Evolutionary conservation across 768 basidiomycete genomes (phyloP), one percentile per base, ranked within the genome.

Genomic region (Panaeolus cyanescens): DNA sequence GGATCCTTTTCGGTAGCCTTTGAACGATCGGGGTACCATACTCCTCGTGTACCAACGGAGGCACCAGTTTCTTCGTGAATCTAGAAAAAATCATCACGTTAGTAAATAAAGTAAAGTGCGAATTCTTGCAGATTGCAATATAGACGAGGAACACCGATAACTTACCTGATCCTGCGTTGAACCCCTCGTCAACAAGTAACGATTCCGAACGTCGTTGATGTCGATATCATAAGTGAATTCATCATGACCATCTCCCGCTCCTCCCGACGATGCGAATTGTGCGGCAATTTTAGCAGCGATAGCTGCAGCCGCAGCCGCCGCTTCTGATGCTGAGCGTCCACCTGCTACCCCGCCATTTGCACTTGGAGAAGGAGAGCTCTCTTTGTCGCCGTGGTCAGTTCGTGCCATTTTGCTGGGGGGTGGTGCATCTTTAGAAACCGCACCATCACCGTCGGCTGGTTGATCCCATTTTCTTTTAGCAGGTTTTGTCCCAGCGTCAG

Each of bases 261-360:
- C 70, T 70, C 75, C 72, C 63, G 81, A 66, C 71, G 76, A 78
- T 39, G 83, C 83, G 58, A 93, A 91, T 69, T 93, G 91, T 0
- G 92, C 94, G 6, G 95, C 95, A 73, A 97, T 96, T 84, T 95
- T 95, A 62, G 95, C 95, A 61, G 95, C 93, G 64, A 95, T 94
- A 40, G 93, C 93, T 8, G 91, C 91, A 1, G 91, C 90, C 0
- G 79, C 79, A 1, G 81, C 81, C 2, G 90, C 89, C 0, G 90
- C 89, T 62, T 89, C 88, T 4, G 85, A 83, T 4, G 90, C 88
- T 7, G 80, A 80, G 22, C 45, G 45, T 25, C 45, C 45, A 13
- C 45, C 45, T n/a, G 22, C 22, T 28, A 15, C 10, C 22, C 45
- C 45, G 45, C 45, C 45, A 50, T 50, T 50, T 13, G 45, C 45